These are phyloP conservation scores for Dictyostelium intermedium DNA, from an alignment of 78 protist species.

Conservation along the genomic window DNA sequence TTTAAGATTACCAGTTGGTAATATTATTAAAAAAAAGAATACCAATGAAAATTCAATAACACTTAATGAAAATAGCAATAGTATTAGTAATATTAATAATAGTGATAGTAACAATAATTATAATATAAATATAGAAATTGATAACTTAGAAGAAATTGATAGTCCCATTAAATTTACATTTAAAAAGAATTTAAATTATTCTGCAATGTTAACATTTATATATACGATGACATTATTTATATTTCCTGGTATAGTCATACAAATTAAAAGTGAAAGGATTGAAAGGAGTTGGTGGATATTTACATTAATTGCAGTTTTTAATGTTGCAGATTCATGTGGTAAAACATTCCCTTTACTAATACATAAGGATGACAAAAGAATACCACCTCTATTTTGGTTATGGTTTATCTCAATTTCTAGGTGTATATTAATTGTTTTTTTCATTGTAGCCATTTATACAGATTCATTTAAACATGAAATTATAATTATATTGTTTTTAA, in stretches of 20 bases:
- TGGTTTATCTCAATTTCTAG: conserved; percentile 28
- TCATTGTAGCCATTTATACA: conserved; percentile 5
- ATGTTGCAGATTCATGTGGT: conserved; percentile 41
- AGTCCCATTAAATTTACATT: neutral
- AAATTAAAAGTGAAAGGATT: neutral
- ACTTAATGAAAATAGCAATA: neutral
- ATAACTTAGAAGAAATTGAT: neutral
- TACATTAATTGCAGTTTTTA: neutral
- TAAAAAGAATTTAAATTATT: neutral
- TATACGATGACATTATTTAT: neutral
- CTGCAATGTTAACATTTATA: neutral
- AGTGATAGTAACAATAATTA: neutral
- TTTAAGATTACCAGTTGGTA: conserved; percentile 32
- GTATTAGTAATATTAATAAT: neutral
- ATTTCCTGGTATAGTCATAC: conserved; percentile 44
- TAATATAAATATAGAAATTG: neutral
- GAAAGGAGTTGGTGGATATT: conserved; percentile 25
- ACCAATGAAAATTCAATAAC: neutral
- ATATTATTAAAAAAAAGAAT: neutral
- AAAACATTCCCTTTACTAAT: conserved; percentile 12
- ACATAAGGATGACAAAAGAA: neutral
- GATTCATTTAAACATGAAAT: neutral
- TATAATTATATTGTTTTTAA: neutral
- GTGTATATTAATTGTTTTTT: conserved; percentile 5
- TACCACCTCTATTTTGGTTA: neutral